Evolutionary conservation across 2,329 filamentous ascomycete genomes (phyloP).

Genomic region (Aspergillus oerlinghausenensis): DNA sequence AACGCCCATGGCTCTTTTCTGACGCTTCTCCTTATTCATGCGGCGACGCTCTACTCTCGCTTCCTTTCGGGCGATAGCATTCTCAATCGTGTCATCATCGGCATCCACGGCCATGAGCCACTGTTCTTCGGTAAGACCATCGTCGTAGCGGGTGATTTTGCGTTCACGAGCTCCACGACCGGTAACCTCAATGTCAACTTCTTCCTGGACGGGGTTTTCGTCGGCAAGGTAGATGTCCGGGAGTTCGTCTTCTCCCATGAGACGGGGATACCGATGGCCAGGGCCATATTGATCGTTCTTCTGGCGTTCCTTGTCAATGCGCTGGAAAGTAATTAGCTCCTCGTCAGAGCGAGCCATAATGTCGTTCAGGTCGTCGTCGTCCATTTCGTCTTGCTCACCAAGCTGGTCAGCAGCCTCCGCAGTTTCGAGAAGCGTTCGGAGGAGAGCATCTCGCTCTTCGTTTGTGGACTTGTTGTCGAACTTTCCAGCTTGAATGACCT

Average conservation of each 20-base stretch:
- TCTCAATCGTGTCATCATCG: slow-evolving; percentile 90
- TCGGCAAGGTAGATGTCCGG: slow-evolving; percentile 93
- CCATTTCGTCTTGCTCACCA: slow-evolving; percentile 93
- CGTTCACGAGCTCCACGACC: slow-evolving; percentile 93
- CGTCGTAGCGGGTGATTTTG: slow-evolving; percentile 91
- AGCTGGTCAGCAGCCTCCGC: slow-evolving; percentile 64
- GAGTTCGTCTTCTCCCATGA: slow-evolving; percentile 82
- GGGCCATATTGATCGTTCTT: slow-evolving; percentile 68
- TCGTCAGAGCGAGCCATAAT: slow-evolving; percentile 85
- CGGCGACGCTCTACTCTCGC: slow-evolving; percentile 77
- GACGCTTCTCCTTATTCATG: slow-evolving; percentile 66
- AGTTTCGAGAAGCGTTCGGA: slow-evolving; percentile 86
- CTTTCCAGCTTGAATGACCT: slow-evolving; percentile 97
- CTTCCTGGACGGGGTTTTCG: slow-evolving; percentile 73
- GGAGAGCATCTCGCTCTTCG: slow-evolving; percentile 94
- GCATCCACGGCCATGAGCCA: slow-evolving; percentile 98
- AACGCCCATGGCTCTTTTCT: slow-evolving; percentile 38
- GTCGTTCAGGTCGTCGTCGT: slow-evolving; percentile 94
- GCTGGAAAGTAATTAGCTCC: slow-evolving; percentile 72
- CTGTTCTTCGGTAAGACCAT: slow-evolving; percentile 96
- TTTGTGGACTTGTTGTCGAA: slow-evolving; percentile 99
- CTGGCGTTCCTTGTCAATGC: slow-evolving; percentile 72
- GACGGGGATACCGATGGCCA: slow-evolving; percentile 63
- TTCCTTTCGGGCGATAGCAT: slow-evolving; percentile 84
- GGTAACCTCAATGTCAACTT: slow-evolving; percentile 66